These are phyloP conservation scores for Suillus decipiens DNA, from an alignment of 768 basidiomycete species.

Conservation along the genomic window DNA sequence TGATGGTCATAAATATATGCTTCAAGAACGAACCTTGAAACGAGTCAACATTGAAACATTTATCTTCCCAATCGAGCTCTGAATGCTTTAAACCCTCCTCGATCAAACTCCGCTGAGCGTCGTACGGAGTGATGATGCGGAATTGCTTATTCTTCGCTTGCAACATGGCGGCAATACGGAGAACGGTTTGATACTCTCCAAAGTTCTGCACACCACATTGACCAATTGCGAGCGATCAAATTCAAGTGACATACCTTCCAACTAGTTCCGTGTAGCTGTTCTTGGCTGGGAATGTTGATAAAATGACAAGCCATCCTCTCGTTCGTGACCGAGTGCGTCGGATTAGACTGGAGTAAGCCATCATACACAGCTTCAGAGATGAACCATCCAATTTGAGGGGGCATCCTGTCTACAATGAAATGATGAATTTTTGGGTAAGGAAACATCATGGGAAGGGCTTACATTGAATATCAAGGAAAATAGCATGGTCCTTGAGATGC, in stretches of 20 bases:
- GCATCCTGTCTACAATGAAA: conserved; percentile 70
- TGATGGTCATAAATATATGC: conserved; percentile 1
- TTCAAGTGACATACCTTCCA: conserved; percentile 34
- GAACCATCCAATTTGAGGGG: conserved; percentile 72
- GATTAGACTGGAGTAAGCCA: conserved; percentile 53
- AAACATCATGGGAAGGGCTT: conserved; percentile 24
- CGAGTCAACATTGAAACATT: conserved; percentile 75
- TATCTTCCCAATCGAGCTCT: conserved; percentile 63
- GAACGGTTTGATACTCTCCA: conserved; percentile 54
- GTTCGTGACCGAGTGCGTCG: conserved; percentile 48
- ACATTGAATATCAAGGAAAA: conserved; percentile 80
- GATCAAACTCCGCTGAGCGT: conserved; percentile 63
- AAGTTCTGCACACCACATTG: conserved; percentile 48
- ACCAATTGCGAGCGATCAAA: conserved; percentile 4
- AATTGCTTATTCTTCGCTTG: conserved; percentile 51
- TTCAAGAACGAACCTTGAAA: conserved; percentile 63
- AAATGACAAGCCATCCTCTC: conserved; percentile 58
- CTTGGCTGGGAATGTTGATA: conserved; percentile 52
- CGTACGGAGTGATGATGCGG: conserved; percentile 82
- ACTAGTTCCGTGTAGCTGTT: conserved; percentile 38
- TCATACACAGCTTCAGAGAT: conserved; percentile 73
- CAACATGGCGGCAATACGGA: conserved; percentile 59
- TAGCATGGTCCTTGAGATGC: conserved; percentile 49
- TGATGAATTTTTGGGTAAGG: conserved; percentile 11
- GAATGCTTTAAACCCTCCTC: conserved; percentile 53